Percentiles rank a stretch among this genome's conserved stretches.
Conservation (phyloP, 108 stramenopile genomes). For the Mediolabrus comicus region DNA sequence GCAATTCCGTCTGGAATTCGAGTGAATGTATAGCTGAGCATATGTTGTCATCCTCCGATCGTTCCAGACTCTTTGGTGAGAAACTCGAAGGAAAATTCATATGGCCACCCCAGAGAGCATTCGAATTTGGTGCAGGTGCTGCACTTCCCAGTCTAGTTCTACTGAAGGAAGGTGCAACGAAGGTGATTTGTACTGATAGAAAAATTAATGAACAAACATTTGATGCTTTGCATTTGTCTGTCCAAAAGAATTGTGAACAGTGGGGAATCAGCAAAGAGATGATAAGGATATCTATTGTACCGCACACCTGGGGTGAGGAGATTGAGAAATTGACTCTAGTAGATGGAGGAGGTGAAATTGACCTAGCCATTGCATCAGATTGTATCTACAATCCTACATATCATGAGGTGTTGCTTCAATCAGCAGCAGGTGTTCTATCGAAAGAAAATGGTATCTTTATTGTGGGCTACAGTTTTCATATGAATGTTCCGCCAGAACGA, state of each 20-base stretch:
- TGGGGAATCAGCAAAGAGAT: background rate
- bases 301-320: conserved; percentile 17
- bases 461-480: conserved; percentile 43
- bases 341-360: background rate
- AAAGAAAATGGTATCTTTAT: conserved; percentile 11
- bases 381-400: conserved; percentile 48
- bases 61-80: background rate
- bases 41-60: too few species aligned
- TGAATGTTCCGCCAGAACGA: conserved; percentile 14
- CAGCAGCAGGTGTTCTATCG: conserved; percentile 11
- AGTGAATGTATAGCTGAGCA: conserved; percentile 3
- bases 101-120: conserved; percentile 3
- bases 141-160: conserved; percentile 12
- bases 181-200: conserved; percentile 7
- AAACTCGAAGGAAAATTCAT: background rate
- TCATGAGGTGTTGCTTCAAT: conserved; percentile 33
- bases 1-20: conserved; percentile 1
- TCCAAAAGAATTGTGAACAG: background rate
- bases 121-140: conserved; percentile 23
- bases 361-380: conserved; percentile 34
- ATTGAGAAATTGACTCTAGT: background rate
- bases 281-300: background rate
- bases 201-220: conserved; percentile 10
- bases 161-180: background rate
- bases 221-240: conserved; percentile 10